Evolutionary conservation across 148 eudicot species (phyloP).

Genomic region (Dysphania ambrosioides): DNA sequence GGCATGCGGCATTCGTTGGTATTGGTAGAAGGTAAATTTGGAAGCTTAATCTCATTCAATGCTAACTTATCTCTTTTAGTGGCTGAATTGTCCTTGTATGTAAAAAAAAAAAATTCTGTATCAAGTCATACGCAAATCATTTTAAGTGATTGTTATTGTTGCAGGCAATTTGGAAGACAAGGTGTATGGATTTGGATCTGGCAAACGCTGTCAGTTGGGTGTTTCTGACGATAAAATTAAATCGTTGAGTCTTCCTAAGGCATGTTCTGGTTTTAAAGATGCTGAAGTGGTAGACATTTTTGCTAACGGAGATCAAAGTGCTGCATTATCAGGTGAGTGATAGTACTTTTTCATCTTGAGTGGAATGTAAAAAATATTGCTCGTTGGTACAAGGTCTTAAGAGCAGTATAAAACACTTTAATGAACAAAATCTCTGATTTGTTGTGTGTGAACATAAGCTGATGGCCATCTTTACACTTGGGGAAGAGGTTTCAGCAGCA

Average conservation of each 20-base stretch:
- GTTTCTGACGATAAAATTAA: conserved; percentile 51
- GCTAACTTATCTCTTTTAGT: background rate
- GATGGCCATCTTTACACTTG: conserved; percentile 67
- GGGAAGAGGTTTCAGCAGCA: conserved; percentile 74
- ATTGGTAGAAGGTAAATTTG: conserved; percentile 53
- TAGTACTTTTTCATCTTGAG: background rate
- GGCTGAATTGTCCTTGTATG: no score
- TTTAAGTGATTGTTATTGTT: background rate
- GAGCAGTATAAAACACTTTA: no score
- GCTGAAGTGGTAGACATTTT: conserved; percentile 35
- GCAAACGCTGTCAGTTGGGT: conserved; percentile 90
- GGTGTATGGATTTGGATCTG: conserved; percentile 80
- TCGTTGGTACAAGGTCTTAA: background rate
- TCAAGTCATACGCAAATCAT: background rate
- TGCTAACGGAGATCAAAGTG: conserved; percentile 98
- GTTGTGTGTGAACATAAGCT: conserved; percentile 33
- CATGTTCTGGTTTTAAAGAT: conserved; percentile 46
- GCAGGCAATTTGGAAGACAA: conserved; percentile 39
- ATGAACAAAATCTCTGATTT: background rate
- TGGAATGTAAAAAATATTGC: background rate
- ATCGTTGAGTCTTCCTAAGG: conserved; percentile 49
- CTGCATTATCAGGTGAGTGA: conserved; percentile 66
- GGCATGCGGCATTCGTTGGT: conserved; percentile 94
- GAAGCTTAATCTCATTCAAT: conserved; percentile 2
- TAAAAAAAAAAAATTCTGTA: no score